These are phyloP conservation scores for Adansonia gregorii DNA, from an alignment of 441 rosid species.

Conservation along the genomic window DNA sequence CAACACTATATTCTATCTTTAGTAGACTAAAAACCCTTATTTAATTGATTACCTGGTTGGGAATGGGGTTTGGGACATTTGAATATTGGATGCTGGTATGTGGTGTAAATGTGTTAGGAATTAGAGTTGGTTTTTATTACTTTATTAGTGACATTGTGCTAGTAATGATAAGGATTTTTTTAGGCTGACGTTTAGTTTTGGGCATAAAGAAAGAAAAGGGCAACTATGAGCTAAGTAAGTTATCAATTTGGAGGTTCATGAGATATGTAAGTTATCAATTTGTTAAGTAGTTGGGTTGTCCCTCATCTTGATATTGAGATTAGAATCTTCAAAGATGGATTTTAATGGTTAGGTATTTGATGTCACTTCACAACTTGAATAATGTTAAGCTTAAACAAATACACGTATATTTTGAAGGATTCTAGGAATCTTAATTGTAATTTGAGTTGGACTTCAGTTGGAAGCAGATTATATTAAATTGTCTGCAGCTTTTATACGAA, in stretches of 20 bases:
- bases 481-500: neutral
- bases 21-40: neutral
- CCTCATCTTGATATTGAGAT: neutral
- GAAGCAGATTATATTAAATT: neutral
- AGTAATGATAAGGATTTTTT: neutral
- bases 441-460: neutral
- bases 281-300: neutral
- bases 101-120: neutral
- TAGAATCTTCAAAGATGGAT: neutral
- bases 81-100: neutral
- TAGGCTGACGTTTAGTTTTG: neutral
- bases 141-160: neutral
- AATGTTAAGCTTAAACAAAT: neutral
- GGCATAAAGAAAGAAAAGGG: neutral
- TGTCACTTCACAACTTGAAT: neutral
- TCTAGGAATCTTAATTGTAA: neutral
- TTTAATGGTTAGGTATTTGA: neutral
- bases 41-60: neutral
- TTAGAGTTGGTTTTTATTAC: neutral
- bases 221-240: neutral
- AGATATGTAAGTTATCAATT: neutral
- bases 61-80: neutral
- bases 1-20: neutral
- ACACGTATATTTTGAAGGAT: neutral
- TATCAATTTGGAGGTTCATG: neutral